Evolutionary conservation across 192 early-diverging fungal species (phyloP).

Genomic region (Diversispora epigaea): DNA sequence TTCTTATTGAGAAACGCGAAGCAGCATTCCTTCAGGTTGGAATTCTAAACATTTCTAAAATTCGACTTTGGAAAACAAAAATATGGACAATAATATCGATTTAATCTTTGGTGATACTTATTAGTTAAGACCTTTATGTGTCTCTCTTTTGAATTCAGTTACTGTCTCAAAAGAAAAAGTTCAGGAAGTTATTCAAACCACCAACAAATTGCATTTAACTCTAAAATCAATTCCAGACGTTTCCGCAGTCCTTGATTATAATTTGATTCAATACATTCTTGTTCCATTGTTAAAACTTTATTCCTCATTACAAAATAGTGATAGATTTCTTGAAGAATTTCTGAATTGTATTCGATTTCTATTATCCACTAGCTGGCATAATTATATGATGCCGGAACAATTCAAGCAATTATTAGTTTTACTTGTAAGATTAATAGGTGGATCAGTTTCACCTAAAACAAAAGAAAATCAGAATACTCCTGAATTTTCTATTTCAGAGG

Average conservation of each 20-base stretch:
- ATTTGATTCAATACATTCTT: conserved; percentile 35
- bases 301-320: background rate
- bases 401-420: conserved; percentile 33
- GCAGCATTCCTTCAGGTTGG: conserved; percentile 5
- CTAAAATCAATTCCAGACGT: conserved; percentile 21
- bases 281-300: conserved; percentile 29
- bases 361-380: conserved; percentile 16
- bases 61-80: background rate
- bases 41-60: background rate
- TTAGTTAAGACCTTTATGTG: conserved; percentile 33
- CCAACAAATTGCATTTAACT: conserved; percentile 5
- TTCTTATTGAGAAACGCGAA: background rate
- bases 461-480: background rate
- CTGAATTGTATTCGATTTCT: conserved; percentile 33
- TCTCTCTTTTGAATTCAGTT: conserved; percentile 4
- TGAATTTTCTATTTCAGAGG: conserved; percentile 32
- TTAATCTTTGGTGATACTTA: background rate
- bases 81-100: background rate
- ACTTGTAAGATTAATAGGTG: conserved; percentile 27
- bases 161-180: background rate
- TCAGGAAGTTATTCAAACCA: background rate
- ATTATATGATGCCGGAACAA: conserved; percentile 14
- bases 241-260: conserved; percentile 4
- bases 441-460: background rate
- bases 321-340: conserved; percentile 32